phyloP scores from a whole-genome alignment of 1,284 basidiomycete species.

The Puccinia triticina region DNA sequence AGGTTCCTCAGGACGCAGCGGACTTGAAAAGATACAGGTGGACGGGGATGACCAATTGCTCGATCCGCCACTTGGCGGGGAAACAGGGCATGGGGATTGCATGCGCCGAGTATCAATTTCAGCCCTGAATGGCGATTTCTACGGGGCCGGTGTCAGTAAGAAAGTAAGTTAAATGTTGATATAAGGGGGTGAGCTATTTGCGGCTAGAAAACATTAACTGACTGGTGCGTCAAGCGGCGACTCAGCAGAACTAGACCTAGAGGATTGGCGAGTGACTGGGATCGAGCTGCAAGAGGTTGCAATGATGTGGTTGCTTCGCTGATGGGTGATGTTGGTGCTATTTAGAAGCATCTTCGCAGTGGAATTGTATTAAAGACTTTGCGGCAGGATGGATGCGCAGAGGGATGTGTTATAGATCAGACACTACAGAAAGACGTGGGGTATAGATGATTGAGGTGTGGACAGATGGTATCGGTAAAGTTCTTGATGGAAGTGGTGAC shows the following conservation, averaged over 20 bases:
- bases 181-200: no score
- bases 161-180: not conserved
- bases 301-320: not conserved
- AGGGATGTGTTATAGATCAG: not conserved
- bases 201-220: not conserved
- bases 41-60: not conserved
- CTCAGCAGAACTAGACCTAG: not conserved
- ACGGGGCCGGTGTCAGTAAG: no score
- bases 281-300: not conserved
- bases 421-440: not conserved
- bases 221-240: conserved; percentile 10
- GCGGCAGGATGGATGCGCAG: not conserved
- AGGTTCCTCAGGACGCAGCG: not conserved
- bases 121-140: no score
- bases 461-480: not conserved
- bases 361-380: no score
- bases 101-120: no score
- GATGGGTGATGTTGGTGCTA: not conserved
- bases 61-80: not conserved
- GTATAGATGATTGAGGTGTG: not conserved
- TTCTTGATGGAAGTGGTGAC: not conserved
- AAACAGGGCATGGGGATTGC: not conserved
- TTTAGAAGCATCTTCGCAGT: conserved; percentile 8
- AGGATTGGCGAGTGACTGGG: not conserved
- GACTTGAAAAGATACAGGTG: not conserved